phyloP scores from a whole-genome alignment of 768 basidiomycete genomes.

The Boletus subcaerulescens region DNA sequence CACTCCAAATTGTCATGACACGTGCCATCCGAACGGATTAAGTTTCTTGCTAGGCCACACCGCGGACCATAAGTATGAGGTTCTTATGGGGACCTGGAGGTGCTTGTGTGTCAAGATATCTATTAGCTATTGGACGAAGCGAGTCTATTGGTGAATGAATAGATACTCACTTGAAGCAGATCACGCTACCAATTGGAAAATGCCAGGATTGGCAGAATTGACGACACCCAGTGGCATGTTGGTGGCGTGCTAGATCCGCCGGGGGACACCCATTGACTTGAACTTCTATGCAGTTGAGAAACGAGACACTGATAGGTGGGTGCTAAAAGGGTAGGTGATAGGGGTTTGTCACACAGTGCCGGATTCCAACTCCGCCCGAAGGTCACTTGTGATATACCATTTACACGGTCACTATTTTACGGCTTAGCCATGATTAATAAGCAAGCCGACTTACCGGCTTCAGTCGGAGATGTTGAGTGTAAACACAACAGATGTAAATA shows the following conservation, averaged over 20 bases:
- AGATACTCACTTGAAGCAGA: background rate
- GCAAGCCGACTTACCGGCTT: no score
- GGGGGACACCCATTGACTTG: background rate
- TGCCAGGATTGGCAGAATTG: background rate
- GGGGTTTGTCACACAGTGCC: no score
- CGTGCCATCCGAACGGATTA: background rate
- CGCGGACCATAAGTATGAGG: slow-evolving; percentile 18
- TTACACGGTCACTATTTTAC: no score
- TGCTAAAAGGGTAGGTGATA: no score
- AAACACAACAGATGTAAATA: no score
- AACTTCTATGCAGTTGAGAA: no score
- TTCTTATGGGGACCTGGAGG: slow-evolving; percentile 1
- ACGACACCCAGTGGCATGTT: background rate
- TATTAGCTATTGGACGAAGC: slow-evolving; percentile 13
- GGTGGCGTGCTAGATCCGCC: background rate
- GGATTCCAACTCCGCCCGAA: no score
- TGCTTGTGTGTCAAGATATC: slow-evolving; percentile 4
- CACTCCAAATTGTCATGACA: slow-evolving; percentile 1
- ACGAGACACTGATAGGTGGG: no score
- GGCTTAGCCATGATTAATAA: no score
- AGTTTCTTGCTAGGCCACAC: slow-evolving; percentile 18
- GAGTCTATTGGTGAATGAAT: slow-evolving; percentile 3
- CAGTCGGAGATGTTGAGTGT: no score
- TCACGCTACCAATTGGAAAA: background rate
- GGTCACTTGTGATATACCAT: no score